Base-by-base conservation (phyloP, 2,329 filamentous ascomycete genomes). In the Amauroascus niger region DNA sequence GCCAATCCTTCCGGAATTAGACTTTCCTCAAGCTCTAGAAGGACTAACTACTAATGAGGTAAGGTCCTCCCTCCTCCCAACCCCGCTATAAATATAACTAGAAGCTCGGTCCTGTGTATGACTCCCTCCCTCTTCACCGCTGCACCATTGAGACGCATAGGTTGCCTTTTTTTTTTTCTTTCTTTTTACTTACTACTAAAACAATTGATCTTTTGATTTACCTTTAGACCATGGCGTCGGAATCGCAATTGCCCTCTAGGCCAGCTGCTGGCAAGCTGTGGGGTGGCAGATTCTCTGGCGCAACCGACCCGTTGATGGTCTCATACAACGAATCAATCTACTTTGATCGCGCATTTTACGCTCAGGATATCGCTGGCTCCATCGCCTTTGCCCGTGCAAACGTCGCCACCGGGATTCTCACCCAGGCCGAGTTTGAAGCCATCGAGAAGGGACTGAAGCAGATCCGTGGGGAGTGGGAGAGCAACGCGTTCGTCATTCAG, bases 341-440 rank as follows among this genome's bases (percentile, higher is more conserved):
- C 67, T 88, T 84, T 71, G 87, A 91, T 69, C 79, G 81, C 60
- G 74, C 75, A 49, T 83, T 91, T 62, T 86, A 87, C 70, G 80
- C 81, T 54, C 79, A 90, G 67, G 87, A 91, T 64, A 88, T 91
- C 62, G 76, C 78, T 6, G 87, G 87, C 60, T 82, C 77, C 58
- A 85, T 90, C 60, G 86, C 87, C 8, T 91, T 84, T 68, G 87
- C 87, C 41, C 76, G 84, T 53, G 86, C 86, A 49, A 90, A 90
- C 70, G 73, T 76, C 59, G 84, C 85, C 68, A 77, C 76, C 46
- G 82, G 83, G 59, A 87, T 90, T 64, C 75, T 93, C 37, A 84
- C 80, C 20, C 65, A 78, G 26, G 76, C 79, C 49, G 87, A 91
- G 67, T 88, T 90, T 66, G 62, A 71, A 32, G 74, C 80, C 62